Base-by-base conservation (phyloP, 768 basidiomycete species). In the Plicaturopsis crispa region DNA sequence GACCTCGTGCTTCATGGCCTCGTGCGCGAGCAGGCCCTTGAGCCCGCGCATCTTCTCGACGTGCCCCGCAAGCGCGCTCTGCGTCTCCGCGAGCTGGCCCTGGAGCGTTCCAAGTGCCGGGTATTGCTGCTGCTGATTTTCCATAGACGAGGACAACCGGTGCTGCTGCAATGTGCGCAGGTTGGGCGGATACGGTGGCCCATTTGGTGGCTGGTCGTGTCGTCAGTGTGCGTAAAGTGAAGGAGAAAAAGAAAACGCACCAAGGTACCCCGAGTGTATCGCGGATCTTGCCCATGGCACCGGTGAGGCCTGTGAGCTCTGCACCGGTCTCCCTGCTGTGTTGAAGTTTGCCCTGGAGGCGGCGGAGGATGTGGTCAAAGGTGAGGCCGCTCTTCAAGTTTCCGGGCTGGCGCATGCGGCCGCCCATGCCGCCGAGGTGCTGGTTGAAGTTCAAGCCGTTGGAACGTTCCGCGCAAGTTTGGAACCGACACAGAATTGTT, bases 271-370 rank as follows among this genome's bases (percentile, higher is more conserved):
- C 84, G 4, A 99, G 66, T 0, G 87, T 91, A 48, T 96, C 90
- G 43, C 89, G 83, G 32, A 97, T 87, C n/a, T 96, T 90, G 31
- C 67, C 75, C 76, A 99, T 88, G 4, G 85, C 72, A 11, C 73
- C 73, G 12, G 75, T 82, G 23, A 97, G 63, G 1, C 75, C 74
- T 44, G 80, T 77, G 3, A 99, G 67, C 53, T 98, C 93, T 1
- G 80, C 70, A 11, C 89, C 88, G 0, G 93, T 96, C 54, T 98
- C 94, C 13, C 89, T 78, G 52, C 89, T 92, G 64, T 94, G 96
- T 62, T 86, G 83, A n/a, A 98, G 76, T 55, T 98, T 92, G 46
- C 81, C 80, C 56, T 96, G 93, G 2, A 98, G 66, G 24, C 88
- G 77, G 40, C 72, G 84, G 32, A 97, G 63, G 38, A 97, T 90